phyloP scores from a whole-genome alignment of 2,329 filamentous ascomycete species.

The Escovopsis weberi region DNA sequence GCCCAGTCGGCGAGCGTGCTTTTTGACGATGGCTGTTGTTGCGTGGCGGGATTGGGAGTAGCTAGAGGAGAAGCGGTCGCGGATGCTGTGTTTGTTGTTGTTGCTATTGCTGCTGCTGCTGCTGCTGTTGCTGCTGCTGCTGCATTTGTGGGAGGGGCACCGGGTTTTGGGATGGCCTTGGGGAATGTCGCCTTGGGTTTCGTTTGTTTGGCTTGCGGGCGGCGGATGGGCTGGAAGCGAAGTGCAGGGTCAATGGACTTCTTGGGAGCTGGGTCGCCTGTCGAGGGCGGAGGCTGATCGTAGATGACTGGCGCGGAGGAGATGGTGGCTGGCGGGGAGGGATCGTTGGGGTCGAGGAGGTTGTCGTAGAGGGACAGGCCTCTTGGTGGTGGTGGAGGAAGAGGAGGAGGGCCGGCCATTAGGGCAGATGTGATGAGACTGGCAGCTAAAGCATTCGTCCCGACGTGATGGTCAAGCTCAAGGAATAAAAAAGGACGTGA shows the following conservation, averaged over 20 bases:
- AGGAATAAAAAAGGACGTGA: neutral
- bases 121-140: constrained; percentile 16
- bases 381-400: constrained; percentile 23
- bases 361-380: constrained; percentile 72
- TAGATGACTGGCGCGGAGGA: constrained; percentile 64
- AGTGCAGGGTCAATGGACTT: constrained; percentile 49
- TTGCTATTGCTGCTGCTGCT: constrained; percentile 7
- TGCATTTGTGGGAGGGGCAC: constrained; percentile 15
- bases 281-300: constrained; percentile 34
- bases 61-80: constrained; percentile 9
- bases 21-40: constrained; percentile 33
- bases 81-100: constrained; percentile 14
- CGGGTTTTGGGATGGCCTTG: constrained; percentile 23
- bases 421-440: neutral
- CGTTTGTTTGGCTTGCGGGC: constrained; percentile 47
- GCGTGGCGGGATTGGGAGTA: constrained; percentile 15
- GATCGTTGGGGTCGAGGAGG: constrained; percentile 50
- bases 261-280: constrained; percentile 36
- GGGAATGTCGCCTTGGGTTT: constrained; percentile 47
- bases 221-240: constrained; percentile 75
- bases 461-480: neutral
- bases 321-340: constrained; percentile 44
- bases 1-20: constrained; percentile 71
- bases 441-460: too few relatives aligned
- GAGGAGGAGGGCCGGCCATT: constrained; percentile 23